phyloP scores from a whole-genome alignment of 2,329 filamentous ascomycete species.

The Trichoderma cornu-damae region DNA sequence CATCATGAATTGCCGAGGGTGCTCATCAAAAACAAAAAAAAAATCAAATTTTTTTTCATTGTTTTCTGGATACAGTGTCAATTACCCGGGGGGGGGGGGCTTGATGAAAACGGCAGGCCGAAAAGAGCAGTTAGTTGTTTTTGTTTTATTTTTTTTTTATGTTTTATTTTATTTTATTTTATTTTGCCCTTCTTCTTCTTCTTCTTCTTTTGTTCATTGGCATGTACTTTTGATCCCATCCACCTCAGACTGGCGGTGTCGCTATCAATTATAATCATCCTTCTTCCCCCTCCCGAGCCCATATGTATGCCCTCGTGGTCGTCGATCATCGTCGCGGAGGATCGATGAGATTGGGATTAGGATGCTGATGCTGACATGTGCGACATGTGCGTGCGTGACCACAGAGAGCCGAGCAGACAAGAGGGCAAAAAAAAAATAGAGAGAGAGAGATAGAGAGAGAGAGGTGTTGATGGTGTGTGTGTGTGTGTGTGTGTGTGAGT shows the following conservation, averaged over 20 bases:
- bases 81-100: too few relatives aligned
- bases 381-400: conserved; percentile 1
- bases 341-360: conserved; percentile 5
- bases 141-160: not conserved
- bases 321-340: not conserved
- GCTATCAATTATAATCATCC: not conserved
- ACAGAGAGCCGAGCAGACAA: not conserved
- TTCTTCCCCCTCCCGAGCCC: not conserved
- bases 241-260: conserved; percentile 11
- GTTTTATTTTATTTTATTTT: too few relatives aligned
- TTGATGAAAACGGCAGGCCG: not conserved
- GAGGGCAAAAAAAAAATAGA: not conserved
- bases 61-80: not conserved
- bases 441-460: too few relatives aligned
- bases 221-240: too few relatives aligned
- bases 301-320: not conserved
- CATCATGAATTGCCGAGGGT: not conserved
- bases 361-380: conserved; percentile 15
- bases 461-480: too few relatives aligned
- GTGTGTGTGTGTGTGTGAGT: too few relatives aligned
- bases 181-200: too few relatives aligned
- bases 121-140: not conserved
- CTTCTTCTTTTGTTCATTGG: too few relatives aligned
- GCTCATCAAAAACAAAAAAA: not conserved
- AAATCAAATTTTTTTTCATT: too few relatives aligned